Evolutionary conservation across 1,284 basidiomycete species (phyloP).

Genomic region (Tylopilus sp.): DNA sequence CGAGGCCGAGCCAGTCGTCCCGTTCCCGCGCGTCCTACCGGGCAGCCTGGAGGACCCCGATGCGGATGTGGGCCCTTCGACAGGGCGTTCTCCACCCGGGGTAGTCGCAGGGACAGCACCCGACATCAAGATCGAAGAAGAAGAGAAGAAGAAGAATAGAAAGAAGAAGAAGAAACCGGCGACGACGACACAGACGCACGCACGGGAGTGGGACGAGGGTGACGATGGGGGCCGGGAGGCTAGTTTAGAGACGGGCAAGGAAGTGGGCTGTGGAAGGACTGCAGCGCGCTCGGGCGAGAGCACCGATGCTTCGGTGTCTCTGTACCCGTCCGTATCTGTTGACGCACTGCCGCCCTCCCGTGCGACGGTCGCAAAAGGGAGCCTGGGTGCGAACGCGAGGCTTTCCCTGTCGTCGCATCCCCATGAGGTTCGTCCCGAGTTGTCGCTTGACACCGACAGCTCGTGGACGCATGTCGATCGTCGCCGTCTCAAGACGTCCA

Average conservation of each 20-base stretch:
- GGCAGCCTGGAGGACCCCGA: slow-evolving; percentile 11
- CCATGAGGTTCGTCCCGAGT: slow-evolving; percentile 12
- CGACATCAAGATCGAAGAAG: slow-evolving; percentile 46
- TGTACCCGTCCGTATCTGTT: slow-evolving; percentile 1
- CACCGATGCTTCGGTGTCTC: slow-evolving; percentile 16
- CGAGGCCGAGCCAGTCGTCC: not conserved
- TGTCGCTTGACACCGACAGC: slow-evolving; percentile 38
- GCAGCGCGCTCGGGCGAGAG: slow-evolving; percentile 11
- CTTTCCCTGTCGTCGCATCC: not conserved
- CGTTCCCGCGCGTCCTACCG: slow-evolving; percentile 4
- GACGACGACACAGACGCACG: not conserved
- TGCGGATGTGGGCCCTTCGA: not conserved
- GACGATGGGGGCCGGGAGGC: slow-evolving; percentile 18
- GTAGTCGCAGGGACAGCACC: slow-evolving; percentile 41
- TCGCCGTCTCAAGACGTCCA: slow-evolving; percentile 15
- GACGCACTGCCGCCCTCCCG: slow-evolving; percentile 3
- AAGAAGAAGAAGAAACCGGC: slow-evolving; percentile 34
- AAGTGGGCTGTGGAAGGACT: not conserved
- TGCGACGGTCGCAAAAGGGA: not conserved
- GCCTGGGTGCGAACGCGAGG: slow-evolving; percentile 1
- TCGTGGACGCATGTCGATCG: slow-evolving; percentile 51
- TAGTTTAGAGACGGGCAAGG: slow-evolving; percentile 14
- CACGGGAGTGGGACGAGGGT: not conserved
- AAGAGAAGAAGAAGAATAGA: slow-evolving; percentile 41
- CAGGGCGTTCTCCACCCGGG: not conserved